Base-by-base conservation (phyloP, 1,284 basidiomycete species). In the Sanghuangporus weigelae region DNA sequence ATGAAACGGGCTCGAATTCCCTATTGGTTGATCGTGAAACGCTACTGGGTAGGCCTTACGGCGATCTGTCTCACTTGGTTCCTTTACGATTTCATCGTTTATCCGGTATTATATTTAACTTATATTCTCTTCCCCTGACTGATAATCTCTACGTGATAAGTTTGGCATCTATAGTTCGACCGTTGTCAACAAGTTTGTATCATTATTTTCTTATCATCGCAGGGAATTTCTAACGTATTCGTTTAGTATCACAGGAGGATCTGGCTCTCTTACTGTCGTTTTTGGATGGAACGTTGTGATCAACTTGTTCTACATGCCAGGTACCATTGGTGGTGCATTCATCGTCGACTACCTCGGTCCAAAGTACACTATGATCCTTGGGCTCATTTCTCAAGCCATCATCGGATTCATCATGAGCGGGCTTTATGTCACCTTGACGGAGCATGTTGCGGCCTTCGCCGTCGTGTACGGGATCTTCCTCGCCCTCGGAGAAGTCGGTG, bases 401-500 rank as follows among this genome's bases (percentile, higher is more conserved):
- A 78, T 92, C 69, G 88, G 93, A 14, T 93, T 93, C 73, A 87
- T 92, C 73, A 92, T 95, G 87, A 92, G 90, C 66, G 93, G 91
- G 12, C 77, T 85, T 36, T 95, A 94, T 74, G 72, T 69, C 36
- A 75, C 77, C 75, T 75, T 91, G 63, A 82, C 82, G 7, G 71
- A 80, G 5, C 80, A 90, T 67, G 82, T 95, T 63, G 92, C 80
- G 14, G 93, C 84, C 21, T 96, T 95, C 66, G 91, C 92, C 46
- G 83, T 95, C 50, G 78, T 97, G 8, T 97, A 96, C 70, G 95
- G 95, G 8, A 85, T 97, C 60, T 98, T 97, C 83, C 73, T 96
- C 63, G 87, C 84, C 68, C 90, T 93, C 66, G 94, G 93, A 56
- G 93, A 94, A 75, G 74, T 93, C 57, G 86, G 86, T 80, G 59